phyloP scores from a whole-genome alignment of 2,329 filamentous ascomycete genomes.

The Macrophomina phaseolina region DNA sequence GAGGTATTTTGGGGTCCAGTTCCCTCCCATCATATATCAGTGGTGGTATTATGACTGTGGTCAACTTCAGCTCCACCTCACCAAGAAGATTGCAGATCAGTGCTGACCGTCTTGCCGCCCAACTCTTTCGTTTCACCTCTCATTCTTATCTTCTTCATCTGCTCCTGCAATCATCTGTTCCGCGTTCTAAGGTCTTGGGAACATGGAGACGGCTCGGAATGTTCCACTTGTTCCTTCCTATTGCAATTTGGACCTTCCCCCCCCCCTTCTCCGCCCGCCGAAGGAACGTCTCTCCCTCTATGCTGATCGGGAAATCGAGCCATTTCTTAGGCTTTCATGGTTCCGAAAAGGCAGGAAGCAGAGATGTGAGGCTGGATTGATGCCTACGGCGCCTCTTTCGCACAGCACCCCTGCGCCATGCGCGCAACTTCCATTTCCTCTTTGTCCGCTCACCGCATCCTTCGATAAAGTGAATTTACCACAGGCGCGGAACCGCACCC shows the following conservation, averaged over 20 bases:
- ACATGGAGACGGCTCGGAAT: conserved; percentile 12
- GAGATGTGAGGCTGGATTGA: neutral
- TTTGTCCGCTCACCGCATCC: conserved; percentile 15
- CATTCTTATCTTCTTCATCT: neutral
- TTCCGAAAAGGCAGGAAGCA: conserved; percentile 1
- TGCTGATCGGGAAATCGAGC: neutral
- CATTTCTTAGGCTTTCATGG: neutral
- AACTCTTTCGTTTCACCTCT: conserved; percentile 7
- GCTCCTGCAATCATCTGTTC: neutral
- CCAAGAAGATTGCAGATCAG: neutral
- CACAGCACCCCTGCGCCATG: conserved; percentile 9
- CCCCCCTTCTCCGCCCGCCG: conserved; percentile 2
- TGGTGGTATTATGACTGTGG: neutral
- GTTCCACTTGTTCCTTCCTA: conserved; percentile 9
- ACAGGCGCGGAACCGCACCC: conserved; percentile 10
- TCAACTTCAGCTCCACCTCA: neutral
- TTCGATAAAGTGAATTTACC: neutral
- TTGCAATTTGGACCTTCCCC: neutral
- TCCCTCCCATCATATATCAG: no score
- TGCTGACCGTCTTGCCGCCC: neutral
- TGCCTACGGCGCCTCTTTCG: neutral
- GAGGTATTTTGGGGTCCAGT: neutral
- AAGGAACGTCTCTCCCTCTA: neutral
- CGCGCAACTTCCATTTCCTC: conserved; percentile 4
- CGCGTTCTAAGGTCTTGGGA: neutral